phyloP scores from a whole-genome alignment of 2,329 filamentous ascomycete species.

The Hypoxylon sp. region DNA sequence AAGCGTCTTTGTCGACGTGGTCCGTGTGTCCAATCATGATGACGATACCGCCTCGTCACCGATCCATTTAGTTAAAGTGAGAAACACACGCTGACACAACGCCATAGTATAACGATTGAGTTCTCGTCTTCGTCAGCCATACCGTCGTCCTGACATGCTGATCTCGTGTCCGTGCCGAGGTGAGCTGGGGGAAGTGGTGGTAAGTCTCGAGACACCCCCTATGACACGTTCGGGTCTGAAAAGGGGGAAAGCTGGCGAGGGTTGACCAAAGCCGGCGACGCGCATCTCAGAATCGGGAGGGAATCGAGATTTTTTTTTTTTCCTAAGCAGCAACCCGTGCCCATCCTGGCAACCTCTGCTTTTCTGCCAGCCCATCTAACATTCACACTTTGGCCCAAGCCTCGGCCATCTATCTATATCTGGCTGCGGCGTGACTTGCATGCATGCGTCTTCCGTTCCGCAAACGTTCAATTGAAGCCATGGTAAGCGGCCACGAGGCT shows the following conservation, averaged over 20 bases:
- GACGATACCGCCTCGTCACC: not conserved
- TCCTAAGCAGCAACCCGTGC: not conserved
- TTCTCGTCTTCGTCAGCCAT: not conserved
- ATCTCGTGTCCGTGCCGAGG: not conserved
- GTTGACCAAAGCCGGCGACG: not conserved
- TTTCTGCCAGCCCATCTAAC: not conserved
- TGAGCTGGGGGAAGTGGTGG: not conserved
- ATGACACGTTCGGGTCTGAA: not conserved
- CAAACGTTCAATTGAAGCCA: not conserved
- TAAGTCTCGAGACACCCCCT: not conserved
- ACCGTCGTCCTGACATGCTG: not conserved
- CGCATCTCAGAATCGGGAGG: not conserved
- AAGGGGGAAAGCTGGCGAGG: not conserved
- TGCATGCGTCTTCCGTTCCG: not conserved
- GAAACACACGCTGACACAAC: not conserved
- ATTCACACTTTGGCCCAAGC: not conserved
- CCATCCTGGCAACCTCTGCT: too few relatives aligned
- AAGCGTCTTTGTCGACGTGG: not conserved
- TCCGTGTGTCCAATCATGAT: not conserved
- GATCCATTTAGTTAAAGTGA: not conserved
- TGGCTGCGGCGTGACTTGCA: not conserved
- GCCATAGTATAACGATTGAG: not conserved
- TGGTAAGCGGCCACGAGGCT: not conserved
- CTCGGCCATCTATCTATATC: not conserved
- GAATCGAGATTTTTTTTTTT: constrained; percentile 15